Conservation (phyloP, 2,329 filamentous ascomycete species). For the Aspergillus thermomutatus region DNA sequence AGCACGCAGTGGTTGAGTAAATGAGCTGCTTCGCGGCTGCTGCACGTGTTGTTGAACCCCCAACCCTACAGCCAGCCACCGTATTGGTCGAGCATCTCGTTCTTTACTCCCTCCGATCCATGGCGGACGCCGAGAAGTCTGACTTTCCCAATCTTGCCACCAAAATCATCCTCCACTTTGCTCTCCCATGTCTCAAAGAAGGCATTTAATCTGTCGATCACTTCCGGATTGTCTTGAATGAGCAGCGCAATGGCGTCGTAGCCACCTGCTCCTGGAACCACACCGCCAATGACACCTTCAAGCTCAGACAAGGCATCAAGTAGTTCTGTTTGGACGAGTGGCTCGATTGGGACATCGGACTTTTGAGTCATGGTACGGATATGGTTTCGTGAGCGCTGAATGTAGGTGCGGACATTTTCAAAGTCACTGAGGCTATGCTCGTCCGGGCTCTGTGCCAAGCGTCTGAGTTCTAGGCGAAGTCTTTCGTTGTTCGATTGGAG, state of each 20-base stretch:
- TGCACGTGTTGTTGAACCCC: too few species aligned
- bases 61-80: slow-evolving; percentile 32
- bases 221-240: slow-evolving; percentile 67
- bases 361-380: slow-evolving; percentile 73
- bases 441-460: slow-evolving; percentile 45
- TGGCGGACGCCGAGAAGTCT: slow-evolving; percentile 44
- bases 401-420: slow-evolving; percentile 50
- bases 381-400: slow-evolving; percentile 53
- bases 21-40: not conserved
- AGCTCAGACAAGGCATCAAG: slow-evolving; percentile 70
- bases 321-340: slow-evolving; percentile 75
- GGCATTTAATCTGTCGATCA: slow-evolving; percentile 56
- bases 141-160: slow-evolving; percentile 44
- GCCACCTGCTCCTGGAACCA: slow-evolving; percentile 90
- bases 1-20: too few species aligned
- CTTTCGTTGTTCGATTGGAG: slow-evolving; percentile 72
- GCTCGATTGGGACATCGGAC: slow-evolving; percentile 84
- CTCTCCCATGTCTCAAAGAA: slow-evolving; percentile 66
- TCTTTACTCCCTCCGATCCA: slow-evolving; percentile 44
- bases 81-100: slow-evolving; percentile 39
- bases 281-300: slow-evolving; percentile 80
- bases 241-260: slow-evolving; percentile 86
- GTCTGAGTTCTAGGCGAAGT: slow-evolving; percentile 62
- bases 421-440: slow-evolving; percentile 46
- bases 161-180: slow-evolving; percentile 41